phyloP scores from a whole-genome alignment of 768 basidiomycete species.

The Russula virescens region DNA sequence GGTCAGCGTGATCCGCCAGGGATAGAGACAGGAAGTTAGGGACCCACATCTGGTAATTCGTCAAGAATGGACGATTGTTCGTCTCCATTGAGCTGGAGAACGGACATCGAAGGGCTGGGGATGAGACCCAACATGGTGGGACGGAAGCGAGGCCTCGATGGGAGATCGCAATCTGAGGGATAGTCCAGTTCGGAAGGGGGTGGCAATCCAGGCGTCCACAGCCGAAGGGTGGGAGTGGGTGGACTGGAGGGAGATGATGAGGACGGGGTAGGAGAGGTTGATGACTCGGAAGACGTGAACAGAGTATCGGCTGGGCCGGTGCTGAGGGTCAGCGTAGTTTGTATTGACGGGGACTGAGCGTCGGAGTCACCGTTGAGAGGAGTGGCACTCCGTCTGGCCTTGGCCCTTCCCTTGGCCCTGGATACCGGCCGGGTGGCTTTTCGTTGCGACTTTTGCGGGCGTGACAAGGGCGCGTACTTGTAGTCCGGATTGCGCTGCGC shows the following conservation, averaged over 20 bases:
- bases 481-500: slow-evolving; percentile 51
- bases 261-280: background rate
- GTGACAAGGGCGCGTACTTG: slow-evolving; percentile 50
- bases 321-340: background rate
- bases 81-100: slow-evolving; percentile 1
- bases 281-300: background rate
- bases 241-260: background rate
- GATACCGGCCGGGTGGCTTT: slow-evolving; percentile 30
- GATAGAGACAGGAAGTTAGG: background rate
- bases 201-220: no score
- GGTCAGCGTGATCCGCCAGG: background rate
- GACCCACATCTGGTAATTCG: slow-evolving; percentile 8
- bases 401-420: slow-evolving; percentile 36
- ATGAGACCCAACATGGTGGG: background rate
- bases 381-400: slow-evolving; percentile 37
- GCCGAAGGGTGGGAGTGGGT: background rate
- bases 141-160: slow-evolving; percentile 4
- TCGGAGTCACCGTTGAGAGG: slow-evolving; percentile 30
- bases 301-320: background rate
- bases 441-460: slow-evolving; percentile 32
- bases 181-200: slow-evolving; percentile 3
- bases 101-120: slow-evolving; percentile 13
- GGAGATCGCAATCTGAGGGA: background rate
- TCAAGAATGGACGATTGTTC: background rate
- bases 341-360: background rate